A percentile compares a stretch with the other conserved stretches of the same genome.
These are phyloP conservation scores for Glycine soja DNA, from an alignment of 306 rosid genomes.

Conservation along the genomic window DNA sequence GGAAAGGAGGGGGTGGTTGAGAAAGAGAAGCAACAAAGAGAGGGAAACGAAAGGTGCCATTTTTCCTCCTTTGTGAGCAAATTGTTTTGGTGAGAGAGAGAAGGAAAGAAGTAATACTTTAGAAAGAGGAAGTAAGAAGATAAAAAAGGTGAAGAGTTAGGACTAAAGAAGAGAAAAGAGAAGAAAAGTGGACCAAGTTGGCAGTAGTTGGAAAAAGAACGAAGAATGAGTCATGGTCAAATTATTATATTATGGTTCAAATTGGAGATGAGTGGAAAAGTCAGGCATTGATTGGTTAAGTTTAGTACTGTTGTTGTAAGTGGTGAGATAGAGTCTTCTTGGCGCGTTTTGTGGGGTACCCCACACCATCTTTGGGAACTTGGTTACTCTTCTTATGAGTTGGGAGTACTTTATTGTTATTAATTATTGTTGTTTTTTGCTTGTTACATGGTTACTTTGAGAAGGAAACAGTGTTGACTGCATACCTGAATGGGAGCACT, in stretches of 20 bases:
- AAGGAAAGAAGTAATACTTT: neutral
- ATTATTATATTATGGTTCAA: constrained; percentile 5
- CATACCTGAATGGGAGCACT: neutral
- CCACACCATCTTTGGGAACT: neutral
- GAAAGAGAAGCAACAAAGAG: constrained; percentile 45
- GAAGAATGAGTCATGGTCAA: constrained; percentile 38
- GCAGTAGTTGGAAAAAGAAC: constrained; percentile 24
- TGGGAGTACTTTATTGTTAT: neutral
- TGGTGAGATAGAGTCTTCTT: neutral
- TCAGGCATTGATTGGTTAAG: constrained; percentile 48
- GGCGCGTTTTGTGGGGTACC: constrained; percentile 51
- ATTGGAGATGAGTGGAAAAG: constrained; percentile 29
- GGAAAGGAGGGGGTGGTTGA: constrained; percentile 46
- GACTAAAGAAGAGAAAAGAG: constrained; percentile 15
- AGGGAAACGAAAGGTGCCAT: constrained; percentile 50
- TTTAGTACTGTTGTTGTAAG: neutral
- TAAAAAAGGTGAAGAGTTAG: neutral
- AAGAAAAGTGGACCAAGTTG: constrained; percentile 32
- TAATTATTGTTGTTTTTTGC: neutral
- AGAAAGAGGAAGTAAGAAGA: neutral
- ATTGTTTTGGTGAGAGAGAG: neutral
- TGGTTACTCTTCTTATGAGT: neutral
- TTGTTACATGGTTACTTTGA: neutral
- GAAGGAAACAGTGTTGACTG: constrained; percentile 5
- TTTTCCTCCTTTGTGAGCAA: constrained; percentile 3